Evolutionary conservation across 805 yeast genomes (phyloP).

Genomic region (Yarrowia sp.): DNA sequence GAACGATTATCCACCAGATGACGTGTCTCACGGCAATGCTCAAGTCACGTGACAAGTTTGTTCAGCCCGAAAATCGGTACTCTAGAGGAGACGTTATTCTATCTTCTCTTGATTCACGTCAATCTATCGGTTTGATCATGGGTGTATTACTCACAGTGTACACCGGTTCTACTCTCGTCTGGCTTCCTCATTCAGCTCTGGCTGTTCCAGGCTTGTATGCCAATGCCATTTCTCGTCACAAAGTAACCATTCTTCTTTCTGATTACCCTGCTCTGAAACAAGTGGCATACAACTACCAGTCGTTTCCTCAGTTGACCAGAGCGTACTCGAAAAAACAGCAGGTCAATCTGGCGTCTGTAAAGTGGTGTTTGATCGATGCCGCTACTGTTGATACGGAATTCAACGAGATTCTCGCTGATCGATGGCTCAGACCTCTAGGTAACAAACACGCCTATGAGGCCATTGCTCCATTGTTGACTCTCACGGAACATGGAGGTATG

Average conservation of each 20-base stretch:
- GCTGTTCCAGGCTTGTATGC: slow-evolving; percentile 87
- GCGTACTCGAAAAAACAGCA: slow-evolving; percentile 71
- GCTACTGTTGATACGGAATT: slow-evolving; percentile 91
- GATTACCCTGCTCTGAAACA: slow-evolving; percentile 87
- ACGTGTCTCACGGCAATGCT: slow-evolving; percentile 65
- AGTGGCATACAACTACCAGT: slow-evolving; percentile 89
- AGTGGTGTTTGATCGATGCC: slow-evolving; percentile 88
- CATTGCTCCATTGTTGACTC: slow-evolving; percentile 82
- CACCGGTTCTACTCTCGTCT: slow-evolving; percentile 76
- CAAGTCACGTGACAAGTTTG: slow-evolving; percentile 41
- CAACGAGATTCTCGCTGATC: slow-evolving; percentile 77
- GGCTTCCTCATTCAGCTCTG: slow-evolving; percentile 73
- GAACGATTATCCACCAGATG: slow-evolving; percentile 88
- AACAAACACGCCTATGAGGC: slow-evolving; percentile 71
- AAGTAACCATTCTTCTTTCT: slow-evolving; percentile 72
- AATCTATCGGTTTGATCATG: slow-evolving; percentile 80
- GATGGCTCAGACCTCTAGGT: slow-evolving; percentile 90
- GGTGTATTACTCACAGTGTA: slow-evolving; percentile 80
- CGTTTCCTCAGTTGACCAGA: slow-evolving; percentile 79
- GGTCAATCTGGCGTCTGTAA: slow-evolving; percentile 74
- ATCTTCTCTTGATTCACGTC: slow-evolving; percentile 64
- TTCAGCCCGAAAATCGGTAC: slow-evolving; percentile 45
- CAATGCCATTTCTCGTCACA: slow-evolving; percentile 63
- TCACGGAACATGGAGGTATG: slow-evolving; percentile 95
- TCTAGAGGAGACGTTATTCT: slow-evolving; percentile 49